These are phyloP conservation scores for Ophidiomyces ophidiicola DNA, from an alignment of 2,329 filamentous ascomycete genomes.

Conservation along the genomic window DNA sequence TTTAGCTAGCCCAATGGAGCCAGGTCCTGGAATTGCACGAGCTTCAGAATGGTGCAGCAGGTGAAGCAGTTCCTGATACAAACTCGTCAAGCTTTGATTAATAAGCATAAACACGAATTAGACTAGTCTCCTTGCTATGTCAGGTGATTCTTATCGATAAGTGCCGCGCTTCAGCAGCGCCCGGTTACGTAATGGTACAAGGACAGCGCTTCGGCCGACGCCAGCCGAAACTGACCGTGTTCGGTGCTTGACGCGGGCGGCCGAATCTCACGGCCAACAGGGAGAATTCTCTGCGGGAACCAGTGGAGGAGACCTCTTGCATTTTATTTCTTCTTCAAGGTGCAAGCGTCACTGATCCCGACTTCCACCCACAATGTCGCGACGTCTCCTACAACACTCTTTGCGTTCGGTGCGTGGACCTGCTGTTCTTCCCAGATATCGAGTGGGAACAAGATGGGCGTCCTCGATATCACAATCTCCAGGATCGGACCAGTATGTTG, in stretches of 20 bases:
- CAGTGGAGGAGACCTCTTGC: conserved; percentile 1
- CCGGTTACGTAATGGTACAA: conserved; percentile 7
- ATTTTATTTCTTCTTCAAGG: background rate
- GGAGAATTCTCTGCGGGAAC: background rate
- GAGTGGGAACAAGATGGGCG: conserved; percentile 34
- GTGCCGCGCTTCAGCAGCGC: background rate
- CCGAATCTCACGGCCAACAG: background rate
- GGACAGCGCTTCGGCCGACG: conserved; percentile 16
- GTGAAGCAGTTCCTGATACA: background rate
- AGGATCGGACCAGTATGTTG: conserved; percentile 47
- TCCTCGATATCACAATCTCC: conserved; percentile 45
- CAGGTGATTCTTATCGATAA: conserved; percentile 10
- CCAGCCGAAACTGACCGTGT: conserved; percentile 20
- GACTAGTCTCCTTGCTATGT: too few species aligned
- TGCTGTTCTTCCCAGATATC: conserved; percentile 8
- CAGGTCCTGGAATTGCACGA: too few species aligned
- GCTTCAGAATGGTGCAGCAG: too few species aligned
- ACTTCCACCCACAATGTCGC: conserved; percentile 14
- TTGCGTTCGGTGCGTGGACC: conserved; percentile 10
- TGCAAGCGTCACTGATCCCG: background rate
- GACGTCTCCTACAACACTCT: conserved; percentile 15
- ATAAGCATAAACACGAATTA: too few species aligned
- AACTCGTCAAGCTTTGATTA: too few species aligned
- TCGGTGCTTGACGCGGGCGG: background rate
- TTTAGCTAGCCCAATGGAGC: background rate